Conservation (phyloP, 306 rosid species). For the Prunus dulcis region DNA sequence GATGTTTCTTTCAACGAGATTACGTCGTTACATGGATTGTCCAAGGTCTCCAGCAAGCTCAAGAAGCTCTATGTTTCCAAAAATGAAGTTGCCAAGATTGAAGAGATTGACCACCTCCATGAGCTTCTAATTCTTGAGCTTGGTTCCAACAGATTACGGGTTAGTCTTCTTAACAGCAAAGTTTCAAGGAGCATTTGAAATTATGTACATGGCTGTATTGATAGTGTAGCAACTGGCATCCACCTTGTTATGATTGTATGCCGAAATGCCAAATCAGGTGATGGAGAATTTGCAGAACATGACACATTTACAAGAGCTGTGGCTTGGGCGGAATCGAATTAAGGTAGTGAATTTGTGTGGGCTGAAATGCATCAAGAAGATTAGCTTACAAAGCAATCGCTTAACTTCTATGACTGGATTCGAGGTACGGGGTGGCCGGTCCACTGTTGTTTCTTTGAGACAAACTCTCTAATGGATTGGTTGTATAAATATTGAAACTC, state of each 20-base stretch:
- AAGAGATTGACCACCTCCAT: constrained; percentile 78
- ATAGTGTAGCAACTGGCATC: constrained; percentile 4
- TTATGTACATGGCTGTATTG: background rate
- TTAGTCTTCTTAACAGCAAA: constrained; percentile 26
- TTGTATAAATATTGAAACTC: constrained; percentile 3
- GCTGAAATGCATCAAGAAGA: constrained; percentile 68
- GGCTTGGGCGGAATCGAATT: constrained; percentile 93
- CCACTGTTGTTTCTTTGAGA: background rate
- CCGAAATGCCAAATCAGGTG: constrained; percentile 45
- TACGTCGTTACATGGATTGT: constrained; percentile 56
- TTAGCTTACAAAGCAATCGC: constrained; percentile 95
- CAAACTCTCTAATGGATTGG: background rate
- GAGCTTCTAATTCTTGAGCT: constrained; percentile 81
- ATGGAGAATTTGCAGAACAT: constrained; percentile 76
- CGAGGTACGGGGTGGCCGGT: constrained; percentile 41
- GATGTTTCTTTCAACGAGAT: constrained; percentile 88
- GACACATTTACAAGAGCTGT: constrained; percentile 67
- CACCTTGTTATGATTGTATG: background rate
- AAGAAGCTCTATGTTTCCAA: constrained; percentile 91
- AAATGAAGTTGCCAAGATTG: constrained; percentile 73
- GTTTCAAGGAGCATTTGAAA: background rate
- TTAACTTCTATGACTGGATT: constrained; percentile 80
- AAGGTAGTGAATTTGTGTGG: constrained; percentile 80
- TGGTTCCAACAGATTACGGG: constrained; percentile 85
- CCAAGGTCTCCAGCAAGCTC: constrained; percentile 49